Percentiles rank a stretch among this genome's conserved stretches.
Evolutionary conservation across 2,329 filamentous ascomycete genomes (phyloP).

Genomic region (Ophiostoma montium): DNA sequence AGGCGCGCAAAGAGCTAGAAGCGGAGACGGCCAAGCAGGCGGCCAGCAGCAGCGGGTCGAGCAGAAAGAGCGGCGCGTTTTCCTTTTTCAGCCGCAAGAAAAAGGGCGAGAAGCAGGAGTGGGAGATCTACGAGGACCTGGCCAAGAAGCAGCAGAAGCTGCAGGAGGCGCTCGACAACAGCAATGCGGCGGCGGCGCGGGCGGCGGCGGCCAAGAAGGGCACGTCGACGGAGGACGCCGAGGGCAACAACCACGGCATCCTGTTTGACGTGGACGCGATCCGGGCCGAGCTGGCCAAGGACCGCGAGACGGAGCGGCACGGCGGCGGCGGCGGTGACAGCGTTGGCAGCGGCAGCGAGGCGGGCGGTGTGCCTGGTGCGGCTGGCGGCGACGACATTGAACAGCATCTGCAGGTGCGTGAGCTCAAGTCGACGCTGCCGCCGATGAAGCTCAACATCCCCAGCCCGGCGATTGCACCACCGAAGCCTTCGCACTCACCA

Average conservation of each 20-base stretch:
- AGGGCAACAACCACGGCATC: constrained; percentile 46
- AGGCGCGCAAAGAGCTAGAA: constrained; percentile 76
- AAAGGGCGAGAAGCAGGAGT: constrained; percentile 67
- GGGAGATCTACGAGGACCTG: constrained; percentile 81
- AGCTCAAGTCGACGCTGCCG: constrained; percentile 77
- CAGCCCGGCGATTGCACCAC: constrained; percentile 2
- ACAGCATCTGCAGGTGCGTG: constrained; percentile 48
- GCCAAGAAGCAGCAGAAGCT: constrained; percentile 5
- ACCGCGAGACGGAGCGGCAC: constrained; percentile 29
- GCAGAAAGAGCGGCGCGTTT: constrained; percentile 42
- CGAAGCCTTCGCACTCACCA: constrained; percentile 20
- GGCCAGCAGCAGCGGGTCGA: not conserved
- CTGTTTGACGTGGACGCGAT: constrained; percentile 96
- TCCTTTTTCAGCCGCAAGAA: constrained; percentile 75
- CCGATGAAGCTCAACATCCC: constrained; percentile 66
- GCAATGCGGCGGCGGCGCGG: constrained; percentile 1
- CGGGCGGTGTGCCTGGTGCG: too few relatives aligned
- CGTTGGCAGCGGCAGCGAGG: not conserved
- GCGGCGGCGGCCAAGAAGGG: constrained; percentile 11
- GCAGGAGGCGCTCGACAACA: not conserved
- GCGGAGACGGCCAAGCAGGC: constrained; percentile 63
- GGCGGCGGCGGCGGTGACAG: not conserved
- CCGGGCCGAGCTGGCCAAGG: constrained; percentile 64
- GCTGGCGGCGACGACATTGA: constrained; percentile 20
- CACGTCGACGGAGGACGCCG: constrained; percentile 32